Conservation (phyloP, 1,284 basidiomycete species). For the Cryptococcus hybrid region DNA sequence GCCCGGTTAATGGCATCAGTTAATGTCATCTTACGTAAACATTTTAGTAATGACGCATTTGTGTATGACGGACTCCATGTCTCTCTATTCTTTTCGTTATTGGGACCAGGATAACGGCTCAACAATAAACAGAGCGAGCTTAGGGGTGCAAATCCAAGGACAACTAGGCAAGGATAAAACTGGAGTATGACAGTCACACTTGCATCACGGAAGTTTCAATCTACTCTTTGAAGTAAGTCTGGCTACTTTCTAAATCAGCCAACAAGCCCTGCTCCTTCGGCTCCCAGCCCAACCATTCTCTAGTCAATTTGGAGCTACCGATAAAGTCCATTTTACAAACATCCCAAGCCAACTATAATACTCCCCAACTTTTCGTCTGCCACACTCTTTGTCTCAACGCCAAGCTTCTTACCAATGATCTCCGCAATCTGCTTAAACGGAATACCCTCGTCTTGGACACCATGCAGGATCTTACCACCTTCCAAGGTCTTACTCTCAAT, state of each 20-base stretch:
- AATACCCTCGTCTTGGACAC: constrained; percentile 13
- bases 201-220: too few species aligned
- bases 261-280: constrained; percentile 10
- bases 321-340: neutral
- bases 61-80: too few species aligned
- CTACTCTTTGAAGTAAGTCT: constrained; percentile 2
- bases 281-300: constrained; percentile 10
- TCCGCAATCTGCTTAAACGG: constrained; percentile 19
- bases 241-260: constrained; percentile 7
- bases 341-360: constrained; percentile 14
- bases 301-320: neutral
- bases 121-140: too few species aligned
- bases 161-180: too few species aligned
- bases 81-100: too few species aligned
- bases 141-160: too few species aligned
- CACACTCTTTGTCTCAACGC: constrained; percentile 9
- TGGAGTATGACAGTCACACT: too few species aligned
- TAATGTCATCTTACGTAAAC: too few species aligned
- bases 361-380: constrained; percentile 11
- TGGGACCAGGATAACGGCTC: too few species aligned
- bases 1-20: too few species aligned
- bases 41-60: too few species aligned
- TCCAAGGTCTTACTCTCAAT: constrained; percentile 18
- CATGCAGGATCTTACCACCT: constrained; percentile 20
- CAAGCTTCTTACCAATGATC: constrained; percentile 17